phyloP scores from a whole-genome alignment of 306 rosid genomes.

The Cicer arietinum region DNA sequence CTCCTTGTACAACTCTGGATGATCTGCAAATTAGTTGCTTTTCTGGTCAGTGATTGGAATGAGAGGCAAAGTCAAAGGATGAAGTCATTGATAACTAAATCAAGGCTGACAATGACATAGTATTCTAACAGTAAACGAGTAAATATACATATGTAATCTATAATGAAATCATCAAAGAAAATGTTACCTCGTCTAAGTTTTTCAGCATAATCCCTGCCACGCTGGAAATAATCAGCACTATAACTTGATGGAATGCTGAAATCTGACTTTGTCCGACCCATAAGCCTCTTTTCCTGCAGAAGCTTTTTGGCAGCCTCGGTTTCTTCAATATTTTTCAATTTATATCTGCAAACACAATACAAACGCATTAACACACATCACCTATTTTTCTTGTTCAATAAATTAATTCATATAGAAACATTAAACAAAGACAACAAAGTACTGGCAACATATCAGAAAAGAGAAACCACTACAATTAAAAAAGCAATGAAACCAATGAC shows the following conservation, averaged over 20 bases:
- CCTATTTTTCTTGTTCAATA: not conserved
- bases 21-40: slow-evolving; percentile 63
- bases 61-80: slow-evolving; percentile 15
- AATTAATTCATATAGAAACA: not conserved
- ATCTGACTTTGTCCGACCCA: slow-evolving; percentile 81
- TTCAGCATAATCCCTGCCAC: slow-evolving; percentile 99
- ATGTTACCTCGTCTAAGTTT: slow-evolving; percentile 86
- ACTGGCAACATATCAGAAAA: slow-evolving; percentile 29
- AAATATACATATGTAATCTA: not conserved
- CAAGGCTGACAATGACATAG: slow-evolving; percentile 24
- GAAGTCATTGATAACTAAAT: slow-evolving; percentile 22
- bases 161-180: slow-evolving; percentile 19
- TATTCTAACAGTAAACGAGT: slow-evolving; percentile 27
- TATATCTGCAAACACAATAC: slow-evolving; percentile 63
- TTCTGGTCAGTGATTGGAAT: slow-evolving; percentile 34
- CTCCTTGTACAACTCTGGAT: slow-evolving; percentile 94
- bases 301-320: slow-evolving; percentile 97
- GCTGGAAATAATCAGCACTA: slow-evolving; percentile 98
- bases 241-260: slow-evolving; percentile 89
- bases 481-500: slow-evolving; percentile 18
- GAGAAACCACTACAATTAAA: not conserved
- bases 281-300: slow-evolving; percentile 92
- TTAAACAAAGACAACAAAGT: slow-evolving; percentile 1
- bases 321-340: slow-evolving; percentile 92
- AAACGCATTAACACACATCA: slow-evolving; percentile 30